Evolutionary conservation across 768 basidiomycete species (phyloP), one percentile per base, ranked within the genome.

Genomic region (Exidia glandulosa): DNA sequence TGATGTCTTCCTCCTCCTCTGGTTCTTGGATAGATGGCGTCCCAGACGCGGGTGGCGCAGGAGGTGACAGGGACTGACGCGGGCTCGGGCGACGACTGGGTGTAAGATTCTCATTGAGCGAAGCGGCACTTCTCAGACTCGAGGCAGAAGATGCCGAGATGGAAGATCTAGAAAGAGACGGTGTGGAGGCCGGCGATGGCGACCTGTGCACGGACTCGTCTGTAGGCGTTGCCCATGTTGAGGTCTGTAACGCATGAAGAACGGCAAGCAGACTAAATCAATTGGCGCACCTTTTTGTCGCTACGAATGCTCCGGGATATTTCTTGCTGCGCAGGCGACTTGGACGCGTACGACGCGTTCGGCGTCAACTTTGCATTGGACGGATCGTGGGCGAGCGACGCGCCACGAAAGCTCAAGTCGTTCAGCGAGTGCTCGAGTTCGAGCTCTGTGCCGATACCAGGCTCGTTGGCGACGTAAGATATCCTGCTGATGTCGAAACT

Each of bases 401-500:
- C 12, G 37, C 37, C 12, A 13, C 31, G 16, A 13, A 27, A 29
- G 10, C 13, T 23, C 12, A 19, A 19, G 41, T 45, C 23, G 19
- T 19, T 45, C 77, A 60, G 80, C 74, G 3, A 85, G 71, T 12
- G 82, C 84, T 85, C 82, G n/a, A 86, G 65, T 3, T 84, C 85
- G 63, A 75, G 62, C 25, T 75, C 75, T 5, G 67, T 65, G 19
- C 75, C 76, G 14, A 73, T 71, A 3, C 71, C 74, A 33, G 74
- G 73, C 10, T 74, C 73, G 37, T 77, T 10, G 81, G 79, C 29
- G 82, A 68, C 0, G 83, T 54, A 82, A 13, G 83, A 77, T 57
- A 86, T 82, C 14, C 75, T 72, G 64, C 81, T 85, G 57, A 77
- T 70, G 45, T 86, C 83, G 63, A 88, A 87, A 65, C 82, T 85